phyloP scores from a whole-genome alignment of 2,329 filamentous ascomycete genomes.

The Emergomyces pasteurianus region DNA sequence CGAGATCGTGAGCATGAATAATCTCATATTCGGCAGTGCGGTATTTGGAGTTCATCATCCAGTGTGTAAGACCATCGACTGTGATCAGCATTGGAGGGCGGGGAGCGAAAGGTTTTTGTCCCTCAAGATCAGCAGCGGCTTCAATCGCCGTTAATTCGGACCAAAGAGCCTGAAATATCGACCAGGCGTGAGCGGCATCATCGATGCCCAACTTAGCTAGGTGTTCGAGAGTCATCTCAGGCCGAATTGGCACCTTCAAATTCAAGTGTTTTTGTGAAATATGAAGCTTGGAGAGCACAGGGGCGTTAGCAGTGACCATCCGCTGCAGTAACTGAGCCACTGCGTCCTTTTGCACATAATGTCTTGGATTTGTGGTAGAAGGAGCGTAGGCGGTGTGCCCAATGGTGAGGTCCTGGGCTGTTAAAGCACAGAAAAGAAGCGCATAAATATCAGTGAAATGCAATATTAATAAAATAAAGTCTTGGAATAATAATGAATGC shows the following conservation, averaged over 20 bases:
- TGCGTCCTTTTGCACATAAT: slow-evolving; percentile 70
- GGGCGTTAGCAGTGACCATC: slow-evolving; percentile 59
- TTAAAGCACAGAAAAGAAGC: neutral
- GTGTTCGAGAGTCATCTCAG: slow-evolving; percentile 50
- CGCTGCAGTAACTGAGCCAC: slow-evolving; percentile 60
- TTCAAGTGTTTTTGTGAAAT: slow-evolving; percentile 44
- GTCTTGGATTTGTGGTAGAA: slow-evolving; percentile 41
- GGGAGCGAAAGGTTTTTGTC: slow-evolving; percentile 27
- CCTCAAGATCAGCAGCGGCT: slow-evolving; percentile 30
- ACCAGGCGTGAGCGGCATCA: slow-evolving; percentile 68
- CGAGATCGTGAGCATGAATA: slow-evolving; percentile 79
- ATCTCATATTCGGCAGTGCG: slow-evolving; percentile 55
- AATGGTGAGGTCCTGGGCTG: slow-evolving; percentile 69
- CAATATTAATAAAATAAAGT: neutral
- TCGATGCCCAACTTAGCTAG: slow-evolving; percentile 57
- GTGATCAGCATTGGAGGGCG: slow-evolving; percentile 58
- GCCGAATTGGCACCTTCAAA: slow-evolving; percentile 48
- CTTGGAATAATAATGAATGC: slow-evolving; percentile 13
- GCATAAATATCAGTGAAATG: neutral
- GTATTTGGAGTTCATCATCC: slow-evolving; percentile 71
- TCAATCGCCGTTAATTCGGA: slow-evolving; percentile 53
- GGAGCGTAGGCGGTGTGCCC: slow-evolving; percentile 71
- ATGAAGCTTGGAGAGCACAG: slow-evolving; percentile 45
- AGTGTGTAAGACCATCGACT: slow-evolving; percentile 67
- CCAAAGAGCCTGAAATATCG: slow-evolving; percentile 71